Evolutionary conservation across 306 rosid species (phyloP).

Genomic region (Trifolium subterraneum): DNA sequence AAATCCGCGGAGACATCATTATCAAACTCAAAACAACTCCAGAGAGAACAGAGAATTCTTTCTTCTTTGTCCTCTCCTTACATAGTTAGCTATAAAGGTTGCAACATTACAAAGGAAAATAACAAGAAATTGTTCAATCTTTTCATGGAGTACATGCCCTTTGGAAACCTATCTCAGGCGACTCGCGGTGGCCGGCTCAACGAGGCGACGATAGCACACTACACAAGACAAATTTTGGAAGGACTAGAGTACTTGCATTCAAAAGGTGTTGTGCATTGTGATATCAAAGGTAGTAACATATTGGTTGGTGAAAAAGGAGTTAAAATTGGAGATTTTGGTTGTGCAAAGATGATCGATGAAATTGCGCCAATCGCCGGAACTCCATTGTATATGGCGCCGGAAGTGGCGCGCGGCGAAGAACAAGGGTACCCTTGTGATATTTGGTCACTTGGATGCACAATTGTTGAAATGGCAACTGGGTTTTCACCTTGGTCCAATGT

Average conservation of each 20-base stretch:
- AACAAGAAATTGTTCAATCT: constrained; percentile 57
- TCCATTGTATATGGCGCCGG: constrained; percentile 94
- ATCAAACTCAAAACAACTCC: constrained; percentile 54
- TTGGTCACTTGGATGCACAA: constrained; percentile 93
- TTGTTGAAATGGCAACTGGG: constrained; percentile 80
- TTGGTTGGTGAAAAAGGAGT: constrained; percentile 62
- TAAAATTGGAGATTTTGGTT: constrained; percentile 90
- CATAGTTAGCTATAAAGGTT: constrained; percentile 67
- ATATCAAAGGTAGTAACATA: constrained; percentile 82
- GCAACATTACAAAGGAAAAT: constrained; percentile 57
- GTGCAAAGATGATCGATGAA: constrained; percentile 52
- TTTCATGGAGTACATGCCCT: constrained; percentile 75
- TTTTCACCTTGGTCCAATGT: constrained; percentile 72
- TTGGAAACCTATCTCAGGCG: constrained; percentile 60
- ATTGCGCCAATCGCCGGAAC: constrained; percentile 58
- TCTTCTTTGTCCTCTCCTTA: constrained; percentile 69
- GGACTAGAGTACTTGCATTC: constrained; percentile 78
- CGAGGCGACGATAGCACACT: constrained; percentile 53
- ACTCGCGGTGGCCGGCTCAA: constrained; percentile 46
- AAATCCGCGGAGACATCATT: constrained; percentile 66
- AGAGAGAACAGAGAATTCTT: constrained; percentile 65
- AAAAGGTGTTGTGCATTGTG: constrained; percentile 86
- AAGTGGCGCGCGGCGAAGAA: constrained; percentile 86
- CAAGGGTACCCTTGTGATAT: constrained; percentile 78
- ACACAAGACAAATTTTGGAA: constrained; percentile 49